These are phyloP conservation scores for Iodosphaeria phyllophila DNA, from an alignment of 2,329 filamentous ascomycete species.

Conservation along the genomic window DNA sequence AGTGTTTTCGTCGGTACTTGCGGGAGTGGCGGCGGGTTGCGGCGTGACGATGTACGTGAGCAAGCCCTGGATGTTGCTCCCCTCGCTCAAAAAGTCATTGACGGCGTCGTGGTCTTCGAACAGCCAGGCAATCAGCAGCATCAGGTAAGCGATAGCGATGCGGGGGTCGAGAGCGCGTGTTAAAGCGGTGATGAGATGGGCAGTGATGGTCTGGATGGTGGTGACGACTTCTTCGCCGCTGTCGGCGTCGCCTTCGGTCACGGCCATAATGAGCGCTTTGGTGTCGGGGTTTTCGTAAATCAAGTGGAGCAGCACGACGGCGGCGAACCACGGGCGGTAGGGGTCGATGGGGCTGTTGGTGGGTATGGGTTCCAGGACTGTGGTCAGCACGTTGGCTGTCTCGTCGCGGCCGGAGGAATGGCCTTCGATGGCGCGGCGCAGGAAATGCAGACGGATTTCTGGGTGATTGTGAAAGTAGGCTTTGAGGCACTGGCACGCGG, in stretches of 20 bases:
- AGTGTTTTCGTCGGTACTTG: too few relatives aligned
- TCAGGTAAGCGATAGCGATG: conserved; percentile 68
- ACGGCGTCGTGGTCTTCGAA: conserved; percentile 85
- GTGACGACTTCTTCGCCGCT: conserved; percentile 91
- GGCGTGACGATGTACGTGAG: too few relatives aligned
- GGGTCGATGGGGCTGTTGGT: conserved; percentile 52
- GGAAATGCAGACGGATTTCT: conserved; percentile 69
- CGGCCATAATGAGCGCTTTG: conserved; percentile 60
- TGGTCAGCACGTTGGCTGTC: conserved; percentile 74
- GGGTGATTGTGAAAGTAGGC: conserved; percentile 76
- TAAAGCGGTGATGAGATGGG: conserved; percentile 67
- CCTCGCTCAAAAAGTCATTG: conserved; percentile 83
- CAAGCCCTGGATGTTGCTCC: conserved; percentile 76
- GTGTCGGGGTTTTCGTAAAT: conserved; percentile 63
- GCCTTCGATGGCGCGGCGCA: conserved; percentile 75
- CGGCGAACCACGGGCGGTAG: conserved; percentile 79
- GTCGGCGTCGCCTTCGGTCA: conserved; percentile 77
- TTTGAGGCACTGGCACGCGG: conserved; percentile 79
- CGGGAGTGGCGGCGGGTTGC: too few relatives aligned
- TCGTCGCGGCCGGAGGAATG: conserved; percentile 62
- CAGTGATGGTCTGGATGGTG: conserved; percentile 72
- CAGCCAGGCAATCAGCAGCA: conserved; percentile 75
- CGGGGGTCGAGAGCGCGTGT: conserved; percentile 52
- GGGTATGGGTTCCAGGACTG: conserved; percentile 50
- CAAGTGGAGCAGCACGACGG: conserved; percentile 71